Evolutionary conservation across 2,329 filamentous ascomycete species (phyloP).

Genomic region (Pseudogymnoascus sp.): DNA sequence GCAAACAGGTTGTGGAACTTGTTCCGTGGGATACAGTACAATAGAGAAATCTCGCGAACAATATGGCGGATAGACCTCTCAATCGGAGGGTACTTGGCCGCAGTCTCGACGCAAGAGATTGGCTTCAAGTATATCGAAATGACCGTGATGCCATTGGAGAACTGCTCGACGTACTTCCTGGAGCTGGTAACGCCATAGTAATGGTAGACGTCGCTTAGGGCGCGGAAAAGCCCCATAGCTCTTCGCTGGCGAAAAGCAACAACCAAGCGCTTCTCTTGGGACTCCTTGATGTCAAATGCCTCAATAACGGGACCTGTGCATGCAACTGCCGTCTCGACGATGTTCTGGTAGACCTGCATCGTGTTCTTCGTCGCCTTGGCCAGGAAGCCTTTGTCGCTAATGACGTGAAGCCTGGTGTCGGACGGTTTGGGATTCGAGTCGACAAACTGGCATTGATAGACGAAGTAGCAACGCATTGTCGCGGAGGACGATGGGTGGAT

Average conservation of each 20-base stretch:
- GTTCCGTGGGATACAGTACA: constrained; percentile 97
- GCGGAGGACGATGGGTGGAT: constrained; percentile 66
- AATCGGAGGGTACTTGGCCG: constrained; percentile 64
- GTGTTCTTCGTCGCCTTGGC: constrained; percentile 96
- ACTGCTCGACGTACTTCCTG: constrained; percentile 96
- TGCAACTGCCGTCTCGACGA: constrained; percentile 76
- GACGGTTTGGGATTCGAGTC: constrained; percentile 64
- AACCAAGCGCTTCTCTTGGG: constrained; percentile 86
- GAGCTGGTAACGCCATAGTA: constrained; percentile 97
- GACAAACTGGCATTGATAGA: constrained; percentile 91
- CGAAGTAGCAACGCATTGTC: constrained; percentile 93
- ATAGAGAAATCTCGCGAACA: constrained; percentile 92
- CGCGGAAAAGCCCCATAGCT: constrained; percentile 88
- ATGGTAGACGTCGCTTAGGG: constrained; percentile 91
- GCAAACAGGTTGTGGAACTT: constrained; percentile 89
- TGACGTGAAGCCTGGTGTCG: constrained; percentile 83
- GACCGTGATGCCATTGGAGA: constrained; percentile 95
- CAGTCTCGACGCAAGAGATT: constrained; percentile 44
- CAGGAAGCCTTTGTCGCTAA: constrained; percentile 88
- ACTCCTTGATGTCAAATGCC: constrained; percentile 90
- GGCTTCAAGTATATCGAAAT: constrained; percentile 92
- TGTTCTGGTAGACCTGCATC: constrained; percentile 89
- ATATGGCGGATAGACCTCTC: constrained; percentile 97
- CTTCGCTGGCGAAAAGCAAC: constrained; percentile 92
- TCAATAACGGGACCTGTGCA: constrained; percentile 94